Conservation (phyloP, 2,329 filamentous ascomycete species). For the Aureobasidium sp. region DNA sequence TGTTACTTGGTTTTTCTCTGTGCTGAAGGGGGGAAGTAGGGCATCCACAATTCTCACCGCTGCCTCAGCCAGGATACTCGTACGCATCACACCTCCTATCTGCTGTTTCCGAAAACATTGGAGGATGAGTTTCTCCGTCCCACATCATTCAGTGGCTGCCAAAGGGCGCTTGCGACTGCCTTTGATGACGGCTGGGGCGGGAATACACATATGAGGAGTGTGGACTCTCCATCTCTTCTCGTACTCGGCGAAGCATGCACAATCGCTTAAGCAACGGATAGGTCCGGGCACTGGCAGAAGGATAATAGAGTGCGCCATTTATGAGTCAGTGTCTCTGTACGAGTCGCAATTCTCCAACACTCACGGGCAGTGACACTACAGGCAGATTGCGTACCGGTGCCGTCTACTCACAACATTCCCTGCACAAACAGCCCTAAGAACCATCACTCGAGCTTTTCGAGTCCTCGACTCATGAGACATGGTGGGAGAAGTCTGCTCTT, state of each 20-base stretch:
- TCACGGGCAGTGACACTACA: background rate
- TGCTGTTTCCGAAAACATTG: background rate
- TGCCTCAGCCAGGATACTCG: background rate
- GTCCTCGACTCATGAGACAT: background rate
- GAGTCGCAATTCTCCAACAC: background rate
- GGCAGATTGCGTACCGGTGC: background rate
- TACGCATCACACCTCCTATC: background rate
- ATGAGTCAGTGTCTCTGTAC: constrained; percentile 9
- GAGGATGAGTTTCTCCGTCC: background rate
- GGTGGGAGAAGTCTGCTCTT: background rate
- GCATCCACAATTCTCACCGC: constrained; percentile 9
- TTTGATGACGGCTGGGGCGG: background rate
- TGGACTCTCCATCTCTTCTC: constrained; percentile 5
- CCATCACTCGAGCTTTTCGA: background rate
- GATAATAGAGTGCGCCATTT: constrained; percentile 15
- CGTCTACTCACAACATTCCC: background rate
- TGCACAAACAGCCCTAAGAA: background rate
- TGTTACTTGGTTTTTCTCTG: background rate
- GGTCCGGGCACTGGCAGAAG: constrained; percentile 10
- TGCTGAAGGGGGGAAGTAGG: background rate
- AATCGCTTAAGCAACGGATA: constrained; percentile 11
- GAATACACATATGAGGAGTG: background rate
- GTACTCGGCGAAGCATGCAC: constrained; percentile 12
- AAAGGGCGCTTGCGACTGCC: constrained; percentile 1
- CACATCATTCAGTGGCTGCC: background rate